These are phyloP conservation scores for Monosporozyma servazzii DNA, from an alignment of 805 yeast genomes.

Conservation along the genomic window DNA sequence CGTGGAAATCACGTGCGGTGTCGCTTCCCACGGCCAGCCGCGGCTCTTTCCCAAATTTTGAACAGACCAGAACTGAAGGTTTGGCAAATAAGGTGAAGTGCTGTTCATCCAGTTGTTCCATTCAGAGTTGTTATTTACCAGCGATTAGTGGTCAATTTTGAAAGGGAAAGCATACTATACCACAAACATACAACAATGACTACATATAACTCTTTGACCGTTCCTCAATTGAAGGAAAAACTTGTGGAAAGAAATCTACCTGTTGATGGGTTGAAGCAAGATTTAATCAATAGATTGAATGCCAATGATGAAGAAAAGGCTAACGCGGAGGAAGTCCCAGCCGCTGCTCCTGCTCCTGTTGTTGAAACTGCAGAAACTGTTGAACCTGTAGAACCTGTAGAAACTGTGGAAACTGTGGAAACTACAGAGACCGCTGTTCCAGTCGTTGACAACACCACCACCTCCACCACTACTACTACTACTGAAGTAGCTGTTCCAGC, in stretches of 20 bases:
- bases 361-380: neutral
- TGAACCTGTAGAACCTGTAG: neutral
- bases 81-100: neutral
- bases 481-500: slow-evolving; percentile 1
- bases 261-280: slow-evolving; percentile 72
- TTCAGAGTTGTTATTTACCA: no score
- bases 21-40: neutral
- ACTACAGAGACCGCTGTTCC: neutral
- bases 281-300: slow-evolving; percentile 50
- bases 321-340: neutral
- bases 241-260: slow-evolving; percentile 61
- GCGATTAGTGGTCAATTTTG: no score
- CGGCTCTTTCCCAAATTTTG: no score
- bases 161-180: neutral
- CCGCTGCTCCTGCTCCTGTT: neutral
- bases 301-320: slow-evolving; percentile 6
- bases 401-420: neutral
- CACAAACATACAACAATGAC: slow-evolving; percentile 30
- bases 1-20: neutral
- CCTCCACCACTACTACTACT: neutral
- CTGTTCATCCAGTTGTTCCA: no score
- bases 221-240: slow-evolving; percentile 73
- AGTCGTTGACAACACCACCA: slow-evolving; percentile 1
- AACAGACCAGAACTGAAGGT: neutral
- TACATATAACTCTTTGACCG: slow-evolving; percentile 58